Evolutionary conservation across 2,329 filamentous ascomycete genomes (phyloP), one percentile per base, ranked within the genome.

Genomic region (Fusarium phyllophilum): DNA sequence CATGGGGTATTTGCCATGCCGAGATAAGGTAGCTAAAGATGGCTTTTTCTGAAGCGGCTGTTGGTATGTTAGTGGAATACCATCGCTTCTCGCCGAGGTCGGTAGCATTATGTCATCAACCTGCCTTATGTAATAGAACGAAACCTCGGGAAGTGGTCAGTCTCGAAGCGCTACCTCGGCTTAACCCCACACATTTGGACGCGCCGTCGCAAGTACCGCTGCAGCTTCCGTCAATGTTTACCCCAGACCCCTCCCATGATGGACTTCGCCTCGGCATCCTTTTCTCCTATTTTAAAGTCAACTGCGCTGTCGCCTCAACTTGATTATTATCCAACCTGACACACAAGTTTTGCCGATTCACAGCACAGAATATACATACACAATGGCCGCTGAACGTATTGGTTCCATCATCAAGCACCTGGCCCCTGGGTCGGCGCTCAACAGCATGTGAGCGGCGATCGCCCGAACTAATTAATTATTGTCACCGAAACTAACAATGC

Each of bases 391-490:
- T 72, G 94, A 97, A 87, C 91, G 95, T 84, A 91, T 98, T 77
- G 93, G 90, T 79, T 95, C 93, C 75, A 93, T 98, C 79, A 89
- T 97, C 79, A 95, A 92, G 85, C 95, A 98, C 83, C 88, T 98
- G 81, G 88, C 92, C 68, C 93, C 94, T 57, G 89, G 89, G 77
- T 91, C 91, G 78, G 91, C 90, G 55, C 83, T 98, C 75, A 89
- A 90, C 77, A 86, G 91, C 72, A 93, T 98, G 95, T 97, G 89
- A 87, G 92, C 79, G 46, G 46, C 17, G 10, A 26, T n/a, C 12
- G n/a, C 33, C 31, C 31, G 33, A 39, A 39, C 8, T 24, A 31
- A 41, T 13, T 11, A 7, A 29, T 29, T 7, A 13, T 44, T 52
- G 6, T 44, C 45, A 48, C 36, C 34, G 48, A 58, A 48, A 42